Evolutionary conservation across 1,284 basidiomycete species (phyloP), one percentile per base, ranked within the genome.

Genomic region (Malassezia obtusa): DNA sequence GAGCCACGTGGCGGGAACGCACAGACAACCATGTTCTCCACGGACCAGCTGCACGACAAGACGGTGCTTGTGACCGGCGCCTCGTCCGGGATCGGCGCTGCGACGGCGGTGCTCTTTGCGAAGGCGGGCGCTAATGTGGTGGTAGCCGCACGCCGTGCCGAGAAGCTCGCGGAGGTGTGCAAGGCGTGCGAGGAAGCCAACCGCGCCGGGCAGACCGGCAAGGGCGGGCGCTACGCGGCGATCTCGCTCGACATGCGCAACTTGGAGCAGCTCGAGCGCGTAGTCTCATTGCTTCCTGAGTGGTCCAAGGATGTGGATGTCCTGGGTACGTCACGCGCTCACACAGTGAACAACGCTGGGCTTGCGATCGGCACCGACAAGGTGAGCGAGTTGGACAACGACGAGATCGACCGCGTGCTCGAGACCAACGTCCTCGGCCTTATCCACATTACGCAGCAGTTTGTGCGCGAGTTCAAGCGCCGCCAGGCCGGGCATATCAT

Each of bases 381-480:
- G 48, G 82, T 91, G 15, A 89, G 89, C 8, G 80, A 84, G 56
- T 85, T 94, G 65, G 76, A 80, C 2, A 79, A 84, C 19, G 78
- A 79, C 32, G 87, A 89, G 64, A 79, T 89, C 62, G 71, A 75
- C 47, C 78, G 80, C 54, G 95, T 98, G 90, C 87, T 96, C 74
- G 76, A 83, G 25, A 94, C 90, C 43, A 98, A 98, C 74, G 89
- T 94, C 45, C 79, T 87, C 58, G 89, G 89, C 8, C 80, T 94
- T 41, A 89, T 94, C 62, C 79, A 84, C 17, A 77, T 91, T 64
- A 87, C 86, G 8, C 87, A 90, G 65, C 75, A 86, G 39, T 65
- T 73, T 52, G 66, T 73, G 11, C 45, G 52, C 12, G 21, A 22
- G 61, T 95, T 98, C 81, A 96, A 90, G 77, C 80, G 80, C 58